Base-by-base conservation (phyloP, 1,284 basidiomycete species). In the Boletus semigastroideus region DNA sequence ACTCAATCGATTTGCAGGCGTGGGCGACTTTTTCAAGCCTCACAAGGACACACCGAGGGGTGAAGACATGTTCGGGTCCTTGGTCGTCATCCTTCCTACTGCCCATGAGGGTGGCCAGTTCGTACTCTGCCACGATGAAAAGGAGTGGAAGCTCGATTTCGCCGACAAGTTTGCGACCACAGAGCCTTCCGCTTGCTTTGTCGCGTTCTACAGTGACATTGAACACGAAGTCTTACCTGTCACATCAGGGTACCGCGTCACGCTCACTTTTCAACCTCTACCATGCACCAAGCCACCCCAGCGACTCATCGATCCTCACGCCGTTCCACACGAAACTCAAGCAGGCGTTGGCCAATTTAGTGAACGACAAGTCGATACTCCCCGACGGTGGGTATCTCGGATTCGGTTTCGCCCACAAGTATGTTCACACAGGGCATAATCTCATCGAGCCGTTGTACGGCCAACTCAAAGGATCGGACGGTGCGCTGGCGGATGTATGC, bases 221-320 rank as follows among this genome's bases (percentile, higher is more conserved):
- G 69, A 74, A 31, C 30, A 78, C 55, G 70, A 77, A 52, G 69
- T 79, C 20, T 51, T 62, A 3, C 64, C 64, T 0, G 71, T 80
- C 42, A 63, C 49, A 1, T 31, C 30, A 13, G 30, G 30, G 7
- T 31, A 31, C 13, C 30, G 30, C 30, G 30, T 31, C 30, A 31
- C 30, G 8, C 57, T 79, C 45, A 73, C 75, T 0, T 77, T 73
- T n/a, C 54, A 72, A 71, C 53, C 64, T 76, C 27, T 67, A 70
- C 49, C 60, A 42, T 8, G n/a, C 48, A 37, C 9, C 48, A 16
- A 16, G 31, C 30, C 30, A 44, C 64, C 19, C 9, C n/a, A n/a
- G n/a, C n/a, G n/a, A n/a, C n/a, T n/a, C n/a, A n/a, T n/a, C n/a
- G n/a, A 40, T 58, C 2, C 44, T 38, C 14, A 49, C 42, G 3